phyloP scores from a whole-genome alignment of 768 basidiomycete genomes.

The Panellus pusillus region DNA sequence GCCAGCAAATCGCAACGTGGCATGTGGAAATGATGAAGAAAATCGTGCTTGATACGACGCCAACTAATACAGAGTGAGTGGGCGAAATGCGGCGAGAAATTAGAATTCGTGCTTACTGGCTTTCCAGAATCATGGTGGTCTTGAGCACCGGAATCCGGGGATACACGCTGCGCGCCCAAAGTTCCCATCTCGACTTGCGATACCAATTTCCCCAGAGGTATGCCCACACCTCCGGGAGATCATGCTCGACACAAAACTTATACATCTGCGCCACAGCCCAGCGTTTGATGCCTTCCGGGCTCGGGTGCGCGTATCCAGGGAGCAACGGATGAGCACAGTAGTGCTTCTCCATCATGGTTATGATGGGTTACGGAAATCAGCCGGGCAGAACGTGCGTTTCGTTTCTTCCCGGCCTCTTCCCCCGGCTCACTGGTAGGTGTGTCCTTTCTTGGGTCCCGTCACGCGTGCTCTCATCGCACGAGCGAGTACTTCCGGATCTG shows the following conservation, averaged over 20 bases:
- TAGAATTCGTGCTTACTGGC: too few species aligned
- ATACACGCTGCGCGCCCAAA: too few species aligned
- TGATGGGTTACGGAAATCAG: slow-evolving; percentile 1
- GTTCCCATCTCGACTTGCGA: slow-evolving; percentile 24
- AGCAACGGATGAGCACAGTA: slow-evolving; percentile 19
- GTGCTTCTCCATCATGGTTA: slow-evolving; percentile 13
- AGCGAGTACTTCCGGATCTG: too few species aligned
- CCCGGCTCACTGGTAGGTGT: too few species aligned
- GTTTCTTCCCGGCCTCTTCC: too few species aligned
- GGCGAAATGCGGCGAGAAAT: too few species aligned
- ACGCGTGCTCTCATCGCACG: too few species aligned
- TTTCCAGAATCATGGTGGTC: slow-evolving; percentile 32
- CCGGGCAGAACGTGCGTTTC: slow-evolving; percentile 21
- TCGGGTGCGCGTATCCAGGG: slow-evolving; percentile 15
- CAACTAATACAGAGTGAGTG: too few species aligned
- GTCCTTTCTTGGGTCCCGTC: too few species aligned
- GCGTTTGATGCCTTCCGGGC: slow-evolving; percentile 12
- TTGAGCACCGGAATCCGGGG: slow-evolving; percentile 30
- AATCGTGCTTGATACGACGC: slow-evolving; percentile 34
- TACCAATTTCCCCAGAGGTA: slow-evolving; percentile 30
- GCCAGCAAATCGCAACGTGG: slow-evolving; percentile 32
- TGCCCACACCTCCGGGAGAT: slow-evolving; percentile 24
- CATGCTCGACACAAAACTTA: slow-evolving; percentile 24
- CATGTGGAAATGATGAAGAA: slow-evolving; percentile 33
- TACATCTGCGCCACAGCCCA: slow-evolving; percentile 28